These are phyloP conservation scores for Penicillium digitatum DNA, from an alignment of 2,329 filamentous ascomycete species.

Conservation along the genomic window DNA sequence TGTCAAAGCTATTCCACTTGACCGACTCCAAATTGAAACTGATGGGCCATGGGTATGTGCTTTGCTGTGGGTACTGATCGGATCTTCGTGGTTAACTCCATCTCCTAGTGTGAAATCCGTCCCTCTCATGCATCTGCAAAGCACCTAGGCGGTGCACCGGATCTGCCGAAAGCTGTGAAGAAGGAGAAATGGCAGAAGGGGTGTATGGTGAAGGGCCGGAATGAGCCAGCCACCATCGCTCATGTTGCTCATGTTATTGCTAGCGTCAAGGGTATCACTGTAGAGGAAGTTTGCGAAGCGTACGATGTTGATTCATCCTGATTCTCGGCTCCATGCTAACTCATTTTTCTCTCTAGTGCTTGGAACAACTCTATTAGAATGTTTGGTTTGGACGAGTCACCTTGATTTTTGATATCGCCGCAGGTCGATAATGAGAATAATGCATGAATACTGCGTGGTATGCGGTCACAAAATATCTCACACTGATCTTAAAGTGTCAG, in stretches of 20 bases:
- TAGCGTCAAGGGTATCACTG: slow-evolving; percentile 70
- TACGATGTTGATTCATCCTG: slow-evolving; percentile 39
- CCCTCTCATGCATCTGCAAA: slow-evolving; percentile 81
- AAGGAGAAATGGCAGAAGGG: slow-evolving; percentile 93
- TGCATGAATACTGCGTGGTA: neutral
- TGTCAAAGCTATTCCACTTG: slow-evolving; percentile 71
- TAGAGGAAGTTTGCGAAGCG: slow-evolving; percentile 81
- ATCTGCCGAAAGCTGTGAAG: slow-evolving; percentile 78
- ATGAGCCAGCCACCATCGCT: slow-evolving; percentile 84
- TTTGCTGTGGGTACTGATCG: neutral
- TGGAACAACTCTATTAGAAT: slow-evolving; percentile 78
- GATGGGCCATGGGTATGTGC: slow-evolving; percentile 75
- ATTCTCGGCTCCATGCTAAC: slow-evolving; percentile 20
- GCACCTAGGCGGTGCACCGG: slow-evolving; percentile 64
- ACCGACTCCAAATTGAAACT: slow-evolving; percentile 87
- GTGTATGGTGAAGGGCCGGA: slow-evolving; percentile 87
- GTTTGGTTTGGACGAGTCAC: slow-evolving; percentile 63
- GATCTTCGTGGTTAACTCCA: slow-evolving; percentile 1
- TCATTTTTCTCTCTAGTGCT: slow-evolving; percentile 44
- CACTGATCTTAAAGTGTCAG: neutral
- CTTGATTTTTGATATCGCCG: neutral
- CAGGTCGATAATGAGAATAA: neutral
- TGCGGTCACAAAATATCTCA: neutral
- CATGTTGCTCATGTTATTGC: slow-evolving; percentile 87
- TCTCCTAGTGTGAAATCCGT: slow-evolving; percentile 73